Evolutionary conservation across 768 basidiomycete genomes (phyloP).

Genomic region (Boletus rex-veris): DNA sequence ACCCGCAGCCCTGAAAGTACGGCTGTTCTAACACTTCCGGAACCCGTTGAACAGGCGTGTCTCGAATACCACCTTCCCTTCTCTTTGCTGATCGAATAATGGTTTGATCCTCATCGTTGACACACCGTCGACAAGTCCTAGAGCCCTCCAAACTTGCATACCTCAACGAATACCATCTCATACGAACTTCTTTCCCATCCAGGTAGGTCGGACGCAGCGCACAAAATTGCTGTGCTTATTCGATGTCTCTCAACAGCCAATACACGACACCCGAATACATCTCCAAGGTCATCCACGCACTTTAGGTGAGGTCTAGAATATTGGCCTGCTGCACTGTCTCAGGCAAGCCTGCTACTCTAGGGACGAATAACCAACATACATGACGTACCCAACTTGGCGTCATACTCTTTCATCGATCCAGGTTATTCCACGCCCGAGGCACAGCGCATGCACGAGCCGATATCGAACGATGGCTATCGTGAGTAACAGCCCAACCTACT

Average conservation of each 20-base stretch:
- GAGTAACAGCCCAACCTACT: conserved; percentile 11
- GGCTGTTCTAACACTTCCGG: conserved; percentile 51
- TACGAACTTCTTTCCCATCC: conserved; percentile 56
- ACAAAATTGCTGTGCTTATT: background rate
- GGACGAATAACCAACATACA: conserved; percentile 66
- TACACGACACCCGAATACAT: conserved; percentile 58
- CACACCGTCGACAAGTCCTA: conserved; percentile 79
- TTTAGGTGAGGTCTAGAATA: conserved; percentile 44
- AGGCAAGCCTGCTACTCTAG: conserved; percentile 32
- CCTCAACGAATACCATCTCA: conserved; percentile 84
- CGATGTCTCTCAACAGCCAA: conserved; percentile 30
- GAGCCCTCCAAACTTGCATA: conserved; percentile 79
- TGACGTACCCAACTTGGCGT: conserved; percentile 65
- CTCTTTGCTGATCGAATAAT: background rate
- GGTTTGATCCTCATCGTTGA: conserved; percentile 71
- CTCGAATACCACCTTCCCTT: background rate
- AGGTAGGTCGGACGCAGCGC: conserved; percentile 38
- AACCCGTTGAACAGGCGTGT: conserved; percentile 63
- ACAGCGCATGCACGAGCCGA: conserved; percentile 43
- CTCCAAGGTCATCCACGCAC: conserved; percentile 54
- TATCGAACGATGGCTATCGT: conserved; percentile 47
- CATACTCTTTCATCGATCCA: conserved; percentile 79
- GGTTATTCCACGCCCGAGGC: conserved; percentile 56
- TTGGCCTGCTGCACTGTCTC: background rate
- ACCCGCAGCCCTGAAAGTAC: conserved; percentile 62